These are phyloP conservation scores for Calonectria montana DNA, from an alignment of 2,329 filamentous ascomycete genomes.

Conservation along the genomic window DNA sequence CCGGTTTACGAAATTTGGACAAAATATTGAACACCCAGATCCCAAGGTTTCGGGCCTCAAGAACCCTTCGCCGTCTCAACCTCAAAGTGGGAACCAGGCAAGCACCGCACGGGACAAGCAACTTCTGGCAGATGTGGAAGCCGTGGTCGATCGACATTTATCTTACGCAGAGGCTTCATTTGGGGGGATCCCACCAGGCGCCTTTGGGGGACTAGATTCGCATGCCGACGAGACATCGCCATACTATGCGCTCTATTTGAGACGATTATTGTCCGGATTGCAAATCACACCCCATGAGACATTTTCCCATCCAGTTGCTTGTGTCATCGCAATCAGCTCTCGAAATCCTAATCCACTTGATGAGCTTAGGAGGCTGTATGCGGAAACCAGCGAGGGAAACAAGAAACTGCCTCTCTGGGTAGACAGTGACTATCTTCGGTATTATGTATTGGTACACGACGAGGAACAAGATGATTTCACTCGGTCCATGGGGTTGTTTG, in stretches of 20 bases:
- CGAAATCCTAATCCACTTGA: constrained; percentile 86
- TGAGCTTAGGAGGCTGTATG: constrained; percentile 85
- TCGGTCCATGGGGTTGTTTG: constrained; percentile 89
- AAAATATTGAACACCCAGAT: constrained; percentile 65
- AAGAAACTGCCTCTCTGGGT: constrained; percentile 85
- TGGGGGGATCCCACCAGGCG: constrained; percentile 49
- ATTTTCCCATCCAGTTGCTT: constrained; percentile 93
- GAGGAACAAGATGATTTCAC: constrained; percentile 95
- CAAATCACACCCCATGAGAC: constrained; percentile 88
- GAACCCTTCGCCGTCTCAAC: constrained; percentile 53
- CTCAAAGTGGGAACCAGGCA: constrained; percentile 41
- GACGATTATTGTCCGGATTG: constrained; percentile 83
- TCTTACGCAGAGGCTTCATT: constrained; percentile 76
- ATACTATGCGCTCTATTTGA: constrained; percentile 87
- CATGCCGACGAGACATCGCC: constrained; percentile 71
- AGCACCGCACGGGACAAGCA: constrained; percentile 46
- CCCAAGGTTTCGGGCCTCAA: constrained; percentile 46
- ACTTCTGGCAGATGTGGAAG: constrained; percentile 75
- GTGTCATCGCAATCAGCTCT: constrained; percentile 95
- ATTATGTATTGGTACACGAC: constrained; percentile 96
- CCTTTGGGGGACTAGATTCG: constrained; percentile 54
- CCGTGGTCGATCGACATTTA: constrained; percentile 83
- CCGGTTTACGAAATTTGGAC: constrained; percentile 80
- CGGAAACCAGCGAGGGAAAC: constrained; percentile 82
- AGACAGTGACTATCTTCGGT: constrained; percentile 90